Conservation (phyloP, 352 stramenopile genomes). For the Phytophthora fragariae region DNA sequence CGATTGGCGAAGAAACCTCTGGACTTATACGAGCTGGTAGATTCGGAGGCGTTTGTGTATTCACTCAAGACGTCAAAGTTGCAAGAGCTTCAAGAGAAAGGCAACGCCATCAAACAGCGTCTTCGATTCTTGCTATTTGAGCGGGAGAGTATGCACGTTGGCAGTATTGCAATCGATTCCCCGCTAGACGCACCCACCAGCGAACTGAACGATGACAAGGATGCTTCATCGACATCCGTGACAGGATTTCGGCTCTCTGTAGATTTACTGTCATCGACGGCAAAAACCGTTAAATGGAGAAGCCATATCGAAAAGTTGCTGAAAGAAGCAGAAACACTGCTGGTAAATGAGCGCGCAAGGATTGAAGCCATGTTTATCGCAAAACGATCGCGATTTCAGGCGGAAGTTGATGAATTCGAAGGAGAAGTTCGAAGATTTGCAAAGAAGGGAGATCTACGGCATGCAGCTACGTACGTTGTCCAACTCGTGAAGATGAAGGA, state of each 20-base stretch:
- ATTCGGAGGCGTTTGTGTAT: constrained; percentile 64
- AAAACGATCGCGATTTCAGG: constrained; percentile 72
- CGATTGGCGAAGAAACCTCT: constrained; percentile 66
- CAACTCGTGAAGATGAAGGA: constrained; percentile 82
- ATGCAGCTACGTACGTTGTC: constrained; percentile 79
- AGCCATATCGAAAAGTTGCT: constrained; percentile 64
- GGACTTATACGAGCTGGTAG: constrained; percentile 79
- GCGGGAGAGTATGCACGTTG: constrained; percentile 48
- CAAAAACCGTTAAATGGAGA: constrained; percentile 77
- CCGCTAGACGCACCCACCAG: background rate
- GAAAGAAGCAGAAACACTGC: constrained; percentile 54
- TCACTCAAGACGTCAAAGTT: constrained; percentile 56
- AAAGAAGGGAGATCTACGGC: constrained; percentile 79
- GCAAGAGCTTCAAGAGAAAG: constrained; percentile 53
- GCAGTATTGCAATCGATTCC: constrained; percentile 8
- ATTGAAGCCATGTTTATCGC: constrained; percentile 80
- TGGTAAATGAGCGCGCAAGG: constrained; percentile 67
- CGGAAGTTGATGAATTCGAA: constrained; percentile 83
- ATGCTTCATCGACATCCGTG: background rate
- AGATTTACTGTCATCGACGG: constrained; percentile 66
- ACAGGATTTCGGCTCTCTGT: constrained; percentile 29
- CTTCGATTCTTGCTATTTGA: constrained; percentile 77
- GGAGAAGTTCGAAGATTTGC: constrained; percentile 70
- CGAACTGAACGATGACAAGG: background rate
- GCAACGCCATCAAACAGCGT: constrained; percentile 60